Base-by-base conservation (phyloP, 2,329 filamentous ascomycete species). In the Beauveria medogensis region DNA sequence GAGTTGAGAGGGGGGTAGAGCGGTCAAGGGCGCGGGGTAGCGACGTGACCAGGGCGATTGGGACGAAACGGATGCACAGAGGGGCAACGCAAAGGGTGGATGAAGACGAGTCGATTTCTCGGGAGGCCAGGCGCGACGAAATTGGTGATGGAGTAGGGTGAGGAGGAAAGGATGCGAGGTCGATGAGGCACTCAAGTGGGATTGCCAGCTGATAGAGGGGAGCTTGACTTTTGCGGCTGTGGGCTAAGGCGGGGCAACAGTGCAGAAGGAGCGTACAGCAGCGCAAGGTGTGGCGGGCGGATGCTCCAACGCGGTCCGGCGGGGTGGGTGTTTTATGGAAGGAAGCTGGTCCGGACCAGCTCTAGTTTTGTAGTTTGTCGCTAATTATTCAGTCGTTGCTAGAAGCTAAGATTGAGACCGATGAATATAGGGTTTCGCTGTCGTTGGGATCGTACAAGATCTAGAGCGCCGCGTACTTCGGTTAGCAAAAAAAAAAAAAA, bases 171-270 rank as follows among this genome's bases (percentile, higher is more conserved):
- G 48, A 59, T 59, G 57, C 57, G 47, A 44, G 50, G 57, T 24
- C 50, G 41, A 59, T 54, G 41, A 28, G 50, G 48, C 40, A 51
- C 56, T 22, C 10, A 30, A 34, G 56, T 52, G 48, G 56, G 40
- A 52, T 59, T 20, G 44, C 20, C 14, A 52, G 47, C 22, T 37
- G 41, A 59, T 59, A 22, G 57, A 54, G 57, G 57, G 57, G 57
- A 59, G 57, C 57, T 59, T 54, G 48, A 51, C 50, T 54, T 46
- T 59, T 53, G 57, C 50, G 57, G 47, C 56, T 59, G 57, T 59
- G 57, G 57, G 26, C 48, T 52, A 52, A 51, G 56, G 56, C 56
- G 47, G 56, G 56, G 56, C 56, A 59, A 34, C 56, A 37, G 24
- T 34, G 30, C 28, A 18, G 26, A 37, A 40, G 47, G 30, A 22